Evolutionary conservation across 2,329 filamentous ascomycete genomes (phyloP), one percentile per base, ranked within the genome.

Genomic region (Rugonectria rugulosa): DNA sequence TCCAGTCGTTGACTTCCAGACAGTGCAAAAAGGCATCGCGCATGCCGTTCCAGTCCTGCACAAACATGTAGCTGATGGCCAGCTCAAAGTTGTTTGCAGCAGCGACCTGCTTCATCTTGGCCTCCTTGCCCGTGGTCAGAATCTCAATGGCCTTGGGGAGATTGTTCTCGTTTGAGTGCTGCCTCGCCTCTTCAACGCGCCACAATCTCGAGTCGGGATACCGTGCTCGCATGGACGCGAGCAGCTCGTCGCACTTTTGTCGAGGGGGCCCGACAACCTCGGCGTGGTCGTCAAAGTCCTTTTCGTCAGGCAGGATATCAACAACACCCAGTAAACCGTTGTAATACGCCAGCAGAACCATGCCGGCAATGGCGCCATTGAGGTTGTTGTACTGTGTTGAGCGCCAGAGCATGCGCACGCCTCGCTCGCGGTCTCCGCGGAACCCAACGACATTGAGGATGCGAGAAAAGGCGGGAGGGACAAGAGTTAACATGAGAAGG

Each of bases 401-500:
- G 70, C 91, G 88, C 95, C 95, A 99, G 5, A 99, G 85, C 85
- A 97, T 89, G 32, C 83, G 81, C 26, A 97, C 81, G 9, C 93
- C 95, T 32, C 88, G 83, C 59, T 91, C 86, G 37, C 93, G 88
- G 70, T 98, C 93, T 26, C 95, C 95, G 58, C 86, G 88, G 76
- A 98, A 98, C 1, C 95, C 95, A 24, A 97, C 89, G 36, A 98
- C 88, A 56, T 88, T 91, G 4, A 98, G 81, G 1, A 99, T 83
- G 52, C 87, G 89, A n/a, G 86, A 89, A 72, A 98, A 97, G 1
- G 93, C 86, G 0, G 95, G 95, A 0, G 95, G 96, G 1, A 98
- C 87, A 77, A 98, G 89, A 11, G 92, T 96, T n/a, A 98, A 87
- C 49, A 98, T 81, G 1, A 98, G 81, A 12, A 96, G 82, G 1